Base-by-base conservation (phyloP, 1,139 yeast species). In the Debaryomyces coudertii region DNA sequence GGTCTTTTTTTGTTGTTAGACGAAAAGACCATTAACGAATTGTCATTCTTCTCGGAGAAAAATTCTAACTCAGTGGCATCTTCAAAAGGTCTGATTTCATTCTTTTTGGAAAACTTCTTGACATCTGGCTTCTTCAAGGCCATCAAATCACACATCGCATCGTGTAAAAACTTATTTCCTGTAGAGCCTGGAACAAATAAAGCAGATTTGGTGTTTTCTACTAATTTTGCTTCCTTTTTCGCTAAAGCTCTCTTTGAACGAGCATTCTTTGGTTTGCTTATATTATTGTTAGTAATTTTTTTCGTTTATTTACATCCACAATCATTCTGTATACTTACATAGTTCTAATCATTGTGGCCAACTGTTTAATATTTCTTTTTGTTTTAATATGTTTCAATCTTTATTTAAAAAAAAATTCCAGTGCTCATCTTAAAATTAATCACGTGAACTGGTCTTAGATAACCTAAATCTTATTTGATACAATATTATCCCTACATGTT, bases 221-320 rank as follows among this genome's bases (percentile, higher is more conserved):
- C 87, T 44, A 90, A 69, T 71, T 90, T 93, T 47, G 98, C 84
- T 61, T 90, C 97, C 57, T 82, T 85, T 60, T 87, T 87, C 51
- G 92, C 96, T 56, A 92, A 66, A 11, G 96, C 98, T 66, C 99
- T 83, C 74, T 95, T 95, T 46, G 97, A 82, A 63, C 99, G 90
- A 48, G 97, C 97, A 63, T 87, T 93, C 71, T 90, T 92, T 40
- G 99, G 98, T 55, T 75, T 76, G 36, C 69, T 55, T 40, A 14
- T 8, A 25, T 1, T 14, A 16, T 34, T 16, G 50, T 49, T 49
- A 49, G 50, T 47, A 44, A 22, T 5, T 11, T 37, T 11, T 15
- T 12, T 23, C 4, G 14, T 12, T 30, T 12, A 14, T 25, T 12
- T 23, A n/a, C n/a, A 7, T 22, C 11, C 1, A 38, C 7, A 8